These are phyloP conservation scores for Cercospora brassicicola DNA, from an alignment of 2,329 filamentous ascomycete genomes.

Conservation along the genomic window DNA sequence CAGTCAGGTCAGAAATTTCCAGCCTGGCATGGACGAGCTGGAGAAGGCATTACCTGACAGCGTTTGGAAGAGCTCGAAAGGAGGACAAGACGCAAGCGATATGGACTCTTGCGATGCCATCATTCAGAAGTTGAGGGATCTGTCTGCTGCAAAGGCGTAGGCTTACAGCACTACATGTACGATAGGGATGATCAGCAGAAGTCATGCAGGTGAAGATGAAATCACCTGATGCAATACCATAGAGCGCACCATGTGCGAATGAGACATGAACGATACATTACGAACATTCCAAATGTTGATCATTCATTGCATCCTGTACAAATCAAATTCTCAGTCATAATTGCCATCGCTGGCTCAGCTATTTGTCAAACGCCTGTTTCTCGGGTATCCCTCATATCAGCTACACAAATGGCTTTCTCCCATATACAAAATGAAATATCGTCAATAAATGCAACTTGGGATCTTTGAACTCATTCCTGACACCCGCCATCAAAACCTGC, in stretches of 20 bases:
- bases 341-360: neutral
- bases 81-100: slow-evolving; percentile 73
- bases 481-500: slow-evolving; percentile 21
- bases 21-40: slow-evolving; percentile 66
- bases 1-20: slow-evolving; percentile 82
- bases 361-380: neutral
- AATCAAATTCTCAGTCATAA: too few species aligned
- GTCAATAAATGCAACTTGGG: slow-evolving; percentile 21
- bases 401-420: slow-evolving; percentile 8
- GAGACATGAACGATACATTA: too few species aligned
- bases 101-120: slow-evolving; percentile 77
- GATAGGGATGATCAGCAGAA: neutral
- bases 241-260: slow-evolving; percentile 8
- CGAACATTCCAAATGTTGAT: too few species aligned
- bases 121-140: slow-evolving; percentile 37
- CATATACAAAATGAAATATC: slow-evolving; percentile 20
- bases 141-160: slow-evolving; percentile 25
- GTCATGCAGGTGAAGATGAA: neutral
- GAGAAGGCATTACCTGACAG: slow-evolving; percentile 68
- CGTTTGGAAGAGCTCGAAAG: slow-evolving; percentile 52
- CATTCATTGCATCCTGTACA: too few species aligned
- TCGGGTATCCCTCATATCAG: neutral
- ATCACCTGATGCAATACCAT: neutral
- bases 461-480: slow-evolving; percentile 21
- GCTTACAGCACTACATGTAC: slow-evolving; percentile 3